phyloP scores from a whole-genome alignment of 2,329 filamentous ascomycete species.

The Arthroderma sp. region DNA sequence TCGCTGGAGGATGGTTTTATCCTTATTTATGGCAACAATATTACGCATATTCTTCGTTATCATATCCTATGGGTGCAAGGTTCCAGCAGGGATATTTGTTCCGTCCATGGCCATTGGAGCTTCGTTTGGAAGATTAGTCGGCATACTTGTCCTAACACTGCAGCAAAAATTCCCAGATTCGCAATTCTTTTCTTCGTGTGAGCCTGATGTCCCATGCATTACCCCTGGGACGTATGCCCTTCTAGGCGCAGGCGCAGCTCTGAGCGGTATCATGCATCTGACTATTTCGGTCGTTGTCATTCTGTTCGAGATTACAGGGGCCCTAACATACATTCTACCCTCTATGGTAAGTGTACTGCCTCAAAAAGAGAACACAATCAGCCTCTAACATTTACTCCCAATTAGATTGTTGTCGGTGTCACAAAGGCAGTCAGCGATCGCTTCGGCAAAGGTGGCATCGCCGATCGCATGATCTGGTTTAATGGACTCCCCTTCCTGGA shows the following conservation, averaged over 20 bases:
- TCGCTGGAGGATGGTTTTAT: constrained; percentile 64
- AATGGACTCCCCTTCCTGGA: constrained; percentile 95
- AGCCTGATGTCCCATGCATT: constrained; percentile 86
- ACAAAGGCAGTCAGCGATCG: constrained; percentile 86
- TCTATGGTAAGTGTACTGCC: constrained; percentile 54
- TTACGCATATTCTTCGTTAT: constrained; percentile 77
- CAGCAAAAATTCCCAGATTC: constrained; percentile 73
- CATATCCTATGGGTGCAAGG: constrained; percentile 94
- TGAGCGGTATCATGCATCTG: constrained; percentile 97
- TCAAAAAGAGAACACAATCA: not conserved
- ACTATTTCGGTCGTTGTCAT: constrained; percentile 95
- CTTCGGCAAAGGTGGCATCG: constrained; percentile 92
- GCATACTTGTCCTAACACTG: constrained; percentile 81
- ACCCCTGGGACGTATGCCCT: constrained; percentile 97
- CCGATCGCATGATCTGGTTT: constrained; percentile 97
- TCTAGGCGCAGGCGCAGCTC: constrained; percentile 75
- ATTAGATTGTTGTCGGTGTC: constrained; percentile 77
- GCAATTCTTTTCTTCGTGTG: constrained; percentile 75
- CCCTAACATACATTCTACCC: constrained; percentile 87
- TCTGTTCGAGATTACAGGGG: constrained; percentile 98
- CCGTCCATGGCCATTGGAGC: constrained; percentile 96
- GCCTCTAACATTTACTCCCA: not conserved
- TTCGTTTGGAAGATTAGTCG: constrained; percentile 84
- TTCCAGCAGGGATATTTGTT: constrained; percentile 94
- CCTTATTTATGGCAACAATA: constrained; percentile 64